phyloP scores from a whole-genome alignment of 2,329 filamentous ascomycete genomes.

The Annulohypoxylon truncatum region DNA sequence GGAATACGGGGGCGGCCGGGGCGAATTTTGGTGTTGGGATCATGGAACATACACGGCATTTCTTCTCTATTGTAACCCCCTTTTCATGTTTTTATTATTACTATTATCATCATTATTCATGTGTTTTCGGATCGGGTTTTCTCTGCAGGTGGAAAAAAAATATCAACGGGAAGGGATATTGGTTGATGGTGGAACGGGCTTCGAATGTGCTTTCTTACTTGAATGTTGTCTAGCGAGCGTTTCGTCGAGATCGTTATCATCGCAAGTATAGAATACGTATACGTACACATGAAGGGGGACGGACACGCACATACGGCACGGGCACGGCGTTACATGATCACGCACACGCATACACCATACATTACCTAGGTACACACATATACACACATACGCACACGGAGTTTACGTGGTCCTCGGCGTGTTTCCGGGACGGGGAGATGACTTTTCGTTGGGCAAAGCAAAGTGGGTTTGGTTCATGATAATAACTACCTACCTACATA shows the following conservation, averaged over 20 bases:
- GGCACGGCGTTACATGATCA: slow-evolving; percentile 3
- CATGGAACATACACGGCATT: slow-evolving; percentile 23
- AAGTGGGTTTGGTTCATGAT: slow-evolving; percentile 25
- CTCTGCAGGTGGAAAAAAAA: background rate
- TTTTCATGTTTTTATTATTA: background rate
- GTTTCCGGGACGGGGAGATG: background rate
- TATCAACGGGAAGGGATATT: no score
- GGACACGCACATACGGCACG: background rate
- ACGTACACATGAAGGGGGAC: background rate
- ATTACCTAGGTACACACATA: slow-evolving; percentile 4
- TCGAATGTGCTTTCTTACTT: no score
- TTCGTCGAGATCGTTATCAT: background rate
- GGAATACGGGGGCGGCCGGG: slow-evolving; percentile 12
- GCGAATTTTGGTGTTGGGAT: slow-evolving; percentile 16
- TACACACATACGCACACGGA: background rate
- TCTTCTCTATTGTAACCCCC: background rate
- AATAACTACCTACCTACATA: background rate
- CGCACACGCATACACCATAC: slow-evolving; percentile 4
- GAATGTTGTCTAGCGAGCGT: slow-evolving; percentile 1
- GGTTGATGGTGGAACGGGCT: no score
- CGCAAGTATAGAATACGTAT: slow-evolving; percentile 21
- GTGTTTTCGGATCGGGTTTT: slow-evolving; percentile 8
- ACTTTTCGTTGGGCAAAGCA: background rate
- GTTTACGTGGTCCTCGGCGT: slow-evolving; percentile 3
- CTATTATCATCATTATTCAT: no score